Conservation (phyloP, 345 rosid genomes). For the rapeseed (Brassica napus) region Da-Ae NC_063448.1:2339001-2339500, state of each 20-base stretch:
- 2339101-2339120: constrained; percentile 32
- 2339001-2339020: constrained; percentile 42
- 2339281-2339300: constrained; percentile 21
- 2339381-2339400: constrained; percentile 47
- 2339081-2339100: constrained; percentile 40
- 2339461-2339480: constrained; percentile 35
- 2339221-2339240: constrained; percentile 11
- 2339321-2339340: constrained; percentile 42
- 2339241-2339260: constrained; percentile 34
- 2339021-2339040: constrained; percentile 61
- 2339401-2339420: constrained; percentile 38
- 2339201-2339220: constrained; percentile 45
- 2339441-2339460: constrained; percentile 30
- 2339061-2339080: constrained; percentile 45
- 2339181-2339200: constrained; percentile 30
- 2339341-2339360: constrained; percentile 33
- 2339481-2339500: constrained; percentile 56
- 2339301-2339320: constrained; percentile 47
- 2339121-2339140: constrained; percentile 51
- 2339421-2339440: constrained; percentile 26
- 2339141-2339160: constrained; percentile 61
- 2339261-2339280: constrained; percentile 34
- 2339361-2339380: constrained; percentile 46
- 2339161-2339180: constrained; percentile 54
- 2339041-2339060: constrained; percentile 61